Evolutionary conservation across 1,284 basidiomycete species (phyloP), one percentile per base, ranked within the genome.

Genomic region (Moniliella sp.): DNA sequence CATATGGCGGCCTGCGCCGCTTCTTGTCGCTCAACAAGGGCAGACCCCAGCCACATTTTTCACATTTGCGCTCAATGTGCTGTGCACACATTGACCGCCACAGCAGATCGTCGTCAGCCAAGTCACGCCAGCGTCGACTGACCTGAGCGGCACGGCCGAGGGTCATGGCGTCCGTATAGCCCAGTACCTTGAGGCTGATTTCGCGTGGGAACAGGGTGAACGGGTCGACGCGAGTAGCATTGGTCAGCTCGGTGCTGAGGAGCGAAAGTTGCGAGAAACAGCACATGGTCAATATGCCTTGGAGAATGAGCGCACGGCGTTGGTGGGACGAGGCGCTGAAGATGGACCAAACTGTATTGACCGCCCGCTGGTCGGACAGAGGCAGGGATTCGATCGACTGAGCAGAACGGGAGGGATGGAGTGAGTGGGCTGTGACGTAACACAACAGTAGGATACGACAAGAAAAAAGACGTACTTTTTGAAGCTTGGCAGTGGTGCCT

Each of bases 31-130:
- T 49, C 17, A 99, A 68, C 15, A 93, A 67, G 2, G 88, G 88
- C 25, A 99, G 65, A 11, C 86, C 86, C 88, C 91, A 97, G 4
- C 88, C 88, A 50, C 88, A 97, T 62, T 93, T 94, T 46, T 74
- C 73, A 53, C 88, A 99, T 58, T 88, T 91, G 54, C 86, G 75
- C 30, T 91, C 91, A 36, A 99, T 97, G 48, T 99, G 88, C 60
- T 99, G 88, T 54, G 93, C 83, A 61, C 91, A 97, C 64, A 99
- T 97, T 19, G 76, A 76, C 26, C 78, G 70, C 88, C 88, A 99
- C 32, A 99, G 70, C 27, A 88, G 68, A 50, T 99, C 82, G 57
- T 97, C 88, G 62, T 97, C 88, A 1, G 88, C 88, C 1, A 97
- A 72, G 21, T 65, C 65, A 53, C 74, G 78, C 88, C 91, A 99